Percentiles rank a stretch among this genome's conserved stretches.
phyloP scores from a whole-genome alignment of 2,329 filamentous ascomycete genomes.

The Calonectria pauciramosa region DNA sequence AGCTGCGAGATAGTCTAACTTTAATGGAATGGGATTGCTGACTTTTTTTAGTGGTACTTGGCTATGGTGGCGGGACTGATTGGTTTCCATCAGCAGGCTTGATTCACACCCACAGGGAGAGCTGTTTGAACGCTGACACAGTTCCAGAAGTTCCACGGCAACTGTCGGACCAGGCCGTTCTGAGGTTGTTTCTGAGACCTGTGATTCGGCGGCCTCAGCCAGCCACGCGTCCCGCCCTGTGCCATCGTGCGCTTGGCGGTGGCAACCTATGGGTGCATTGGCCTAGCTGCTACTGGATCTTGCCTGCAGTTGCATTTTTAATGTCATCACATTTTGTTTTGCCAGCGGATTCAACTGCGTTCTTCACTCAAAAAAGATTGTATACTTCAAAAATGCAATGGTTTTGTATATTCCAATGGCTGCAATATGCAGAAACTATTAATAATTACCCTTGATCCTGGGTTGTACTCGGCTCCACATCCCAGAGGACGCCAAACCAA shows the following conservation, averaged over 20 bases:
- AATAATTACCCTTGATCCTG: conserved; percentile 31
- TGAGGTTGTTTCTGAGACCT: neutral
- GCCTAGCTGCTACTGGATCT: neutral
- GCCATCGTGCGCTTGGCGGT: conserved; percentile 41
- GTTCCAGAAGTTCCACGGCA: conserved; percentile 16
- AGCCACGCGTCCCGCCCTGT: conserved; percentile 24
- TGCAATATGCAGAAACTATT: conserved; percentile 24
- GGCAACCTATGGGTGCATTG: neutral
- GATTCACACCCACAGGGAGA: neutral
- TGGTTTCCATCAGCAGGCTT: neutral
- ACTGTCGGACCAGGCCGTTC: neutral
- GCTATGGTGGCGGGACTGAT: neutral
- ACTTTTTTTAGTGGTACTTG: neutral
- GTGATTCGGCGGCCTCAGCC: neutral
- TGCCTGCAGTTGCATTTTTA: neutral
- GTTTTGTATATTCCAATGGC: conserved; percentile 18
- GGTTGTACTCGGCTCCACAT: conserved; percentile 25
- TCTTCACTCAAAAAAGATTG: neutral
- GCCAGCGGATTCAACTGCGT: neutral
- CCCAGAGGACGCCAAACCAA: conserved; percentile 8
- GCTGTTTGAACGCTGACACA: neutral
- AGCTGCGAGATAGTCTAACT: neutral
- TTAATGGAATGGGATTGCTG: neutral
- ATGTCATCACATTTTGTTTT: neutral
- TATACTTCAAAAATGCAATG: neutral